Evolutionary conservation across 2,329 filamentous ascomycete species (phyloP), one percentile per base, ranked within the genome.

Genomic region (Paraconiothyrium brasiliense): DNA sequence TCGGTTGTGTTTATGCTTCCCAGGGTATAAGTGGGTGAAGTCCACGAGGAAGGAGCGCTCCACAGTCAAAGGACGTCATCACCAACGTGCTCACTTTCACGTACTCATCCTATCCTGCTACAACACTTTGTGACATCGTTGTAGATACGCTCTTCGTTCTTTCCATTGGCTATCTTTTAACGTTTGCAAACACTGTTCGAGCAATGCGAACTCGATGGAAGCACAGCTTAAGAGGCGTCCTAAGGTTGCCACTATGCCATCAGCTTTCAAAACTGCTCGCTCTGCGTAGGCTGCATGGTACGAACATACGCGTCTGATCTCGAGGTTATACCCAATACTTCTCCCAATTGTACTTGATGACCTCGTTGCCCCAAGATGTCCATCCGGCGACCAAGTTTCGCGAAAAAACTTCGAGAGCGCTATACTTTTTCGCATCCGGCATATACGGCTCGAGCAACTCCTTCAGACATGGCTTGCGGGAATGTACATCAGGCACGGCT

Each of bases 351-450:
- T 91, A 93, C 63, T 86, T 86, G 60, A 92, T 76, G 9, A 87
- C 89, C 70, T 94, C 89, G 67, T 93, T 85, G 3, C 92, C 92
- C 91, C 90, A 94, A 32, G 86, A 86, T 85, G 89, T 91, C 92
- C 92, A 94, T 0, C 90, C 90, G 8, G 87, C 84, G 1, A 91
- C 92, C 48, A 93, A 78, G 72, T 90, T 88, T 59, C 92, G 84
- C 1, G 91, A 90, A 79, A 94, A 95, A 1, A 94, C 82, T 77
- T 95, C 92, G n/a, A 94, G 80, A 2, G 85, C 90, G 16, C 74
- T 71, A 67, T 87, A 89, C 2, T 81, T 76, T 2, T 71, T 66
- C 0, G 71, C 66, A 20, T 74, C 63, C 2, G 81, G 80, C 32
- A 92, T 70, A n/a, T 88, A 69, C 4, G 83, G 78, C 57, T 85